Percentiles rank a stretch among this genome's conserved stretches.
Evolutionary conservation across 2,329 filamentous ascomycete genomes (phyloP).

Genomic region (Talaromyces sp.): DNA sequence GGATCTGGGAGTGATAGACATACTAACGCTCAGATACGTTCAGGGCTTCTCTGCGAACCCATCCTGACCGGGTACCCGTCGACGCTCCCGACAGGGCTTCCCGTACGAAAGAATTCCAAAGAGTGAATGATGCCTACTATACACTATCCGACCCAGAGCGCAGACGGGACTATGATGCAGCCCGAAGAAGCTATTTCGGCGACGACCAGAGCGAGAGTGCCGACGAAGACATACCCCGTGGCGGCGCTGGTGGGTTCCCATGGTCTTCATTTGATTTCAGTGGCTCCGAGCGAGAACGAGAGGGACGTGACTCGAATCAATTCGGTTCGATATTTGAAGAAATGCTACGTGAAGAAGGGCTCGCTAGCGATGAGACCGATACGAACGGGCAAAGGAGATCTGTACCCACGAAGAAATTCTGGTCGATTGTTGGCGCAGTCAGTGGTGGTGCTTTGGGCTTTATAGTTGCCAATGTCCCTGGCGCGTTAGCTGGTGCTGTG

Average conservation of each 20-base stretch:
- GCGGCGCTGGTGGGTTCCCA: constrained; percentile 58
- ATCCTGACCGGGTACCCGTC: constrained; percentile 82
- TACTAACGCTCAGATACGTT: neutral
- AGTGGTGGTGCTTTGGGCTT: constrained; percentile 90
- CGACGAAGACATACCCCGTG: constrained; percentile 50
- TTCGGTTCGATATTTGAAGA: constrained; percentile 87
- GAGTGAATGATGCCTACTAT: constrained; percentile 91
- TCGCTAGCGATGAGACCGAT: constrained; percentile 65
- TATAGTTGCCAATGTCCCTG: constrained; percentile 89
- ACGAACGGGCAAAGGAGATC: constrained; percentile 42
- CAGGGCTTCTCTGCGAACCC: constrained; percentile 83
- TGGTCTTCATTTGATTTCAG: constrained; percentile 71
- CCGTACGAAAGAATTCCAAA: constrained; percentile 85
- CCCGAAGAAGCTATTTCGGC: constrained; percentile 57
- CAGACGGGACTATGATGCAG: constrained; percentile 78
- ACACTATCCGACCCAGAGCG: constrained; percentile 76
- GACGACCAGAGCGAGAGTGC: constrained; percentile 43
- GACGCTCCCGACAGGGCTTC: constrained; percentile 77
- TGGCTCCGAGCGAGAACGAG: constrained; percentile 30
- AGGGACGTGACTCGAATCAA: constrained; percentile 61
- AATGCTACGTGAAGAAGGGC: constrained; percentile 81
- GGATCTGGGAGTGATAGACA: too few relatives aligned
- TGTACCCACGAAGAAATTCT: constrained; percentile 69
- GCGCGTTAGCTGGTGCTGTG: constrained; percentile 82
- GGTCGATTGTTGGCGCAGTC: constrained; percentile 78